Base-by-base conservation (phyloP, 2,329 filamentous ascomycete genomes). In the Moelleriella libera region DNA sequence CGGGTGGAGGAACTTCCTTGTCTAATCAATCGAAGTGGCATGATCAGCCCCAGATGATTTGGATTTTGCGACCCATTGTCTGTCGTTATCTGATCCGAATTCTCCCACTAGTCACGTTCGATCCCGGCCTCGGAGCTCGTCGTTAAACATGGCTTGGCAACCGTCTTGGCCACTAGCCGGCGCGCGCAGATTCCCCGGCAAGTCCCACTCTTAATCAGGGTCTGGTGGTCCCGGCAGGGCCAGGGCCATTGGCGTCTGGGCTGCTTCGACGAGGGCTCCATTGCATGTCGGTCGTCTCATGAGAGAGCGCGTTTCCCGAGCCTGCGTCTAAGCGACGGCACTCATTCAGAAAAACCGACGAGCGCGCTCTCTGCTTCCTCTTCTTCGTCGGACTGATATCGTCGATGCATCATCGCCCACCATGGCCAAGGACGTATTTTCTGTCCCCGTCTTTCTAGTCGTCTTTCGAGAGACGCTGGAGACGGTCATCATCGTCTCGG, bases 401-500 rank as follows among this genome's bases (percentile, higher is more conserved):
- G 21, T 14, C 28, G 30, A 14, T 37, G 14, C 32, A 37, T 37
- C 32, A 37, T 30, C 12, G 34, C 28, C 12, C 48, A 61, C 45
- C 53, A 81, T 76, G 68, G 80, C 82, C 61, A 72, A 75, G 51
- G 76, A 83, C 60, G 80, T 88, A 49, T 88, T 88, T 63, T 76
- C 83, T 52, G 79, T 88, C 28, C 84, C 83, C 53, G 78, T 94
- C 48, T 94, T 94, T 69, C 89, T 95, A 69, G 85, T 95, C 62
- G 82, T 86, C 66, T 92, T 94, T 62, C 81, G 88, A 59, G 88
- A 94, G 68, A 80, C 80, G 41, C 70, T 94, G 44, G 88, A 94
- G 69, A 85, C 83, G 1, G 82, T 77, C 58, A 88, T 94, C 59
- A 85, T 94, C 56, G 80, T 94, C 52, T 90, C 88, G 0, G 83